Conservation (phyloP, 1,284 basidiomycete genomes). For the Ustilago hordei region DNA sequence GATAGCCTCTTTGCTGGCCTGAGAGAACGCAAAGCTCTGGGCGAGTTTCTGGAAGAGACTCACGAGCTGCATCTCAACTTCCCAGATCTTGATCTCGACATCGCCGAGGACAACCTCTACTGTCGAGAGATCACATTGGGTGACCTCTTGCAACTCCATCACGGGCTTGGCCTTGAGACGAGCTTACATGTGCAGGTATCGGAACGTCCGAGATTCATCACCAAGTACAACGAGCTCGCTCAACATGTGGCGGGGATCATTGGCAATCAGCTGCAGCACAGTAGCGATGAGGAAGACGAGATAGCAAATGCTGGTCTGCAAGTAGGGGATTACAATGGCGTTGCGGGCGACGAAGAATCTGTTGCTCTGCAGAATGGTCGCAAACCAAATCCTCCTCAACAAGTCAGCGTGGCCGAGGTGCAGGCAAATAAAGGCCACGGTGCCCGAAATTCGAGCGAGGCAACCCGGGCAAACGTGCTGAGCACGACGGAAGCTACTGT, state of each 20-base stretch:
- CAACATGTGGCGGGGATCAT: conserved; percentile 52
- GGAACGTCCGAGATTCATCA: conserved; percentile 62
- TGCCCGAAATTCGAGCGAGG: background rate
- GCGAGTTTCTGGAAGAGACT: conserved; percentile 67
- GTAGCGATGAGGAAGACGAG: conserved; percentile 35
- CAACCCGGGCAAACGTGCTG: background rate
- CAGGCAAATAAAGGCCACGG: background rate
- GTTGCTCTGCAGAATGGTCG: background rate
- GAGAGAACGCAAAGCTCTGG: conserved; percentile 59
- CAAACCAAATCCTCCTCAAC: background rate
- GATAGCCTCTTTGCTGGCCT: conserved; percentile 60
- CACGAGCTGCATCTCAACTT: conserved; percentile 58
- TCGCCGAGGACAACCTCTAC: conserved; percentile 65
- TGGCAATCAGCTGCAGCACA: conserved; percentile 36
- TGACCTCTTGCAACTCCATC: conserved; percentile 61
- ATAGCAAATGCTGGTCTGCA: conserved; percentile 5
- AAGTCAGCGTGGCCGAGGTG: background rate
- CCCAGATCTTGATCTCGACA: conserved; percentile 58
- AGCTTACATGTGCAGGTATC: conserved; percentile 59
- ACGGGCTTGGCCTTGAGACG: conserved; percentile 51
- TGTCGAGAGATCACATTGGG: conserved; percentile 62
- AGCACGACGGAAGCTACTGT: background rate
- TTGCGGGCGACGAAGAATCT: background rate
- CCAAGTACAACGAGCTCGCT: conserved; percentile 64
- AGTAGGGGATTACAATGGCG: background rate